Percentiles rank a stretch among this genome's conserved stretches.
Conservation (phyloP, 2,329 filamentous ascomycete species). For the Xylaria sp. region DNA sequence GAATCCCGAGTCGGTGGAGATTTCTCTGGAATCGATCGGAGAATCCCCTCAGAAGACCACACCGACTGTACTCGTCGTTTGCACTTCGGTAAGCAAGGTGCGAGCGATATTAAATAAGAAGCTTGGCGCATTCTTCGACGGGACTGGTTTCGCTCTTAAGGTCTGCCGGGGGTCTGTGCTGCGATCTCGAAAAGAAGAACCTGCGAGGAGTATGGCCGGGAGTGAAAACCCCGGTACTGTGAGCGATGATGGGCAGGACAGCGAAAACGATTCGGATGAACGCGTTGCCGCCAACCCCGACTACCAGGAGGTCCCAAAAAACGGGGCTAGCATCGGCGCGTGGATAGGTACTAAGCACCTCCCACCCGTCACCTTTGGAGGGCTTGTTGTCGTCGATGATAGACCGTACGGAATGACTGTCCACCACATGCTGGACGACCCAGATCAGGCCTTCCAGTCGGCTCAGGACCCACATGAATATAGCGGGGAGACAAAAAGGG, state of each 20-base stretch:
- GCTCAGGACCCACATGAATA: slow-evolving; percentile 7
- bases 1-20: slow-evolving; percentile 75
- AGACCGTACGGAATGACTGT: slow-evolving; percentile 93
- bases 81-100: slow-evolving; percentile 73
- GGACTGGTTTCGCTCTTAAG: slow-evolving; percentile 65
- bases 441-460: slow-evolving; percentile 43
- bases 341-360: slow-evolving; percentile 84
- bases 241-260: slow-evolving; percentile 36
- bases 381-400: slow-evolving; percentile 81
- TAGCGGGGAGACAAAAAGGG: slow-evolving; percentile 18
- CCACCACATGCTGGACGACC: slow-evolving; percentile 89
- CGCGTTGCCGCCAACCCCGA: slow-evolving; percentile 65
- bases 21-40: slow-evolving; percentile 75
- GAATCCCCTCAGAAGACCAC: slow-evolving; percentile 66
- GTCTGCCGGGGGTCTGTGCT: slow-evolving; percentile 72
- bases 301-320: slow-evolving; percentile 77
- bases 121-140: slow-evolving; percentile 67
- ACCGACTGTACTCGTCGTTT: slow-evolving; percentile 77
- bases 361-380: slow-evolving; percentile 88
- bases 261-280: slow-evolving; percentile 43
- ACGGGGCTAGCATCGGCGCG: slow-evolving; percentile 90
- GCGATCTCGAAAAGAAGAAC: slow-evolving; percentile 55
- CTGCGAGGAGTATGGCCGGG: slow-evolving; percentile 45
- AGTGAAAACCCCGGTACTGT: slow-evolving; percentile 29
- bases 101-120: slow-evolving; percentile 71